Percentiles rank a stretch among this genome's conserved stretches.
Conservation (phyloP, 441 rosid species). For the Erodium trifolium region DNA sequence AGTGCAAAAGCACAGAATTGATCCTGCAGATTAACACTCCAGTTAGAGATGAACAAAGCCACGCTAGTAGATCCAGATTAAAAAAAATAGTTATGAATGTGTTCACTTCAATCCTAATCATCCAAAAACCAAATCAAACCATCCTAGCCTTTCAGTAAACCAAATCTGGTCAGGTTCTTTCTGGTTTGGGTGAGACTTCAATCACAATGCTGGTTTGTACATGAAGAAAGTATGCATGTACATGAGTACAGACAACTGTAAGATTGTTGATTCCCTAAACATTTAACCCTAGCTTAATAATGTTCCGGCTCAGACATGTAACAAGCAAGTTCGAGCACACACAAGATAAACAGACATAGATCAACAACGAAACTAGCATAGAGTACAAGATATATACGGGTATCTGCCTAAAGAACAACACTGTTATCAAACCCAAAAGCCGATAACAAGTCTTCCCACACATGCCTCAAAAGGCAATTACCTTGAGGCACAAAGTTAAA, state of each 20-base stretch:
- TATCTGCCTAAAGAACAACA: conserved; percentile 7
- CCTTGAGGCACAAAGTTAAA: conserved; percentile 24
- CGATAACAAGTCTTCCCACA: conserved; percentile 21
- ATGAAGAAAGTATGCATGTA: not conserved
- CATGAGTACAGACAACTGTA: not conserved
- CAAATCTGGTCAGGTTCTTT: not conserved
- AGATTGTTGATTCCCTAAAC: not conserved
- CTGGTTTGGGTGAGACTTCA: not conserved
- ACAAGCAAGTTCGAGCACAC: conserved; percentile 9
- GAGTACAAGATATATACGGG: not conserved
- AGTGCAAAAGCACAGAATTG: conserved; percentile 23
- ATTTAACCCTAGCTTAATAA: not conserved
- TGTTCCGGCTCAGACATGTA: not conserved
- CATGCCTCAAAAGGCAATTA: conserved; percentile 22
- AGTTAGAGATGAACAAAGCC: conserved; percentile 14
- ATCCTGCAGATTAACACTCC: conserved; percentile 21
- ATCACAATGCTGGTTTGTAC: not conserved
- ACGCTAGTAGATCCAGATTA: not conserved
- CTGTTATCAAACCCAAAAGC: conserved; percentile 22
- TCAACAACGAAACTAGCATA: conserved; percentile 7
- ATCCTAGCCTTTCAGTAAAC: not conserved
- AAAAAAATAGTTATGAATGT: not conserved
- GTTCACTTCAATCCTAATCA: not conserved
- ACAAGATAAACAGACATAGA: conserved; percentile 9
- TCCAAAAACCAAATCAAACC: not conserved